Evolutionary conservation across 495 filamentous ascomycete genomes (phyloP).

Genomic region (Xylaria curta): DNA sequence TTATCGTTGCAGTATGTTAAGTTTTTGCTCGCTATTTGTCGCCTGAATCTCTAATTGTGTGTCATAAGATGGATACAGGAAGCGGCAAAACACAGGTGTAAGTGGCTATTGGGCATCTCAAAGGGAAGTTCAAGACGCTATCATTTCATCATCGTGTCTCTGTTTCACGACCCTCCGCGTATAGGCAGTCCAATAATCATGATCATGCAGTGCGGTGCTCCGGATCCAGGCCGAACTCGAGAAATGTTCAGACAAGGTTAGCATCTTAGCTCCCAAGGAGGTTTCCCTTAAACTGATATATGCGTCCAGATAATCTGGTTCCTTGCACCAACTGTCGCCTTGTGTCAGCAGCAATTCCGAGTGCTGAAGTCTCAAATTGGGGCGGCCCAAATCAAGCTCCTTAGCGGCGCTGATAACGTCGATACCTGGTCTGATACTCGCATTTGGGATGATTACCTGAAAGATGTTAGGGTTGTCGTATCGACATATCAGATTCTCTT

Average conservation of each 20-base stretch:
- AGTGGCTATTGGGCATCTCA: constrained; percentile 31
- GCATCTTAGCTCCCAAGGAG: constrained; percentile 19
- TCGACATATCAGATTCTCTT: constrained; percentile 78
- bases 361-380: constrained; percentile 69
- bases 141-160: not conserved
- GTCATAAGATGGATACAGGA: constrained; percentile 87
- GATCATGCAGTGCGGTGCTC: constrained; percentile 67
- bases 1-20: constrained; percentile 77
- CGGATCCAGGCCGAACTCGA: constrained; percentile 82
- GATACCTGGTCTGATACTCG: constrained; percentile 75
- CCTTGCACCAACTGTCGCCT: constrained; percentile 75
- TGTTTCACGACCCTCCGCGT: not conserved
- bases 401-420: constrained; percentile 73
- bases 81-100: constrained; percentile 94
- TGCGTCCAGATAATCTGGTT: constrained; percentile 78
- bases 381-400: constrained; percentile 63
- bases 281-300: not conserved
- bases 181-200: not conserved
- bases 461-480: constrained; percentile 72
- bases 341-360: constrained; percentile 75
- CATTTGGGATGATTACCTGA: constrained; percentile 76
- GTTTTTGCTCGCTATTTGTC: not conserved
- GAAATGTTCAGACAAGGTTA: constrained; percentile 65
- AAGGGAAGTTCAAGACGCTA: not conserved
- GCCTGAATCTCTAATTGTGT: not conserved